Percentiles rank a stretch among this genome's conserved stretches.
Evolutionary conservation across 345 rosid species (phyloP).

Genomic region (Geranium rotundifolium): DNA sequence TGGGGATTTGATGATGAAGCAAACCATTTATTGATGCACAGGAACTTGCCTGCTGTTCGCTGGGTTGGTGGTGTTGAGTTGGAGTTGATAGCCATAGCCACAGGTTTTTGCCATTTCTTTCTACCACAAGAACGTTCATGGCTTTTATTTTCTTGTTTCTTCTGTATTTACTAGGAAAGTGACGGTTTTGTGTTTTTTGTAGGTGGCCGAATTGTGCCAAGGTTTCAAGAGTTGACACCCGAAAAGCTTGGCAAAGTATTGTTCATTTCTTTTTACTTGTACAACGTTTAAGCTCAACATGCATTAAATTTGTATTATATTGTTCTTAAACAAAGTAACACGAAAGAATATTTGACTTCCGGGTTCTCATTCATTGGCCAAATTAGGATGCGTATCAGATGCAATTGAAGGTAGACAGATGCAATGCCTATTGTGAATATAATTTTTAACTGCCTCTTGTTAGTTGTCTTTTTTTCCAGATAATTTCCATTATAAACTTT

Average conservation of each 20-base stretch:
- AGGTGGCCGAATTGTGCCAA: constrained; percentile 97
- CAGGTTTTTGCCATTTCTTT: constrained; percentile 32
- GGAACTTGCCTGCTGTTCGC: constrained; percentile 94
- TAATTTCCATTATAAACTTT: no score
- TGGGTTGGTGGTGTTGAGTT: constrained; percentile 99
- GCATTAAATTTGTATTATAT: not conserved
- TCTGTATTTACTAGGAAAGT: constrained; percentile 6
- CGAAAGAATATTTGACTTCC: no score
- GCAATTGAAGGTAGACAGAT: no score
- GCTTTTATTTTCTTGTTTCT: not conserved
- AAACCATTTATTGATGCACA: constrained; percentile 86
- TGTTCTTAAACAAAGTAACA: not conserved
- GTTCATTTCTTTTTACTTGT: constrained; percentile 6
- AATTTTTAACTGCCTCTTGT: no score
- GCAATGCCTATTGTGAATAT: no score
- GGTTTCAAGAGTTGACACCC: constrained; percentile 91
- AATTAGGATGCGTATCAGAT: no score
- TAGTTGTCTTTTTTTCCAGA: no score
- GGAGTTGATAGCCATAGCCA: constrained; percentile 96
- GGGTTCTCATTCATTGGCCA: no score
- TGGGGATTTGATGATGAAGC: constrained; percentile 99
- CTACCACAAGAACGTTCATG: not conserved
- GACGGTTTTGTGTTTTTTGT: constrained; percentile 7
- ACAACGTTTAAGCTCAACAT: not conserved
- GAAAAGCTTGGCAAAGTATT: constrained; percentile 87